Evolutionary conservation across 768 basidiomycete species (phyloP), one percentile per base, ranked within the genome.

Genomic region (Tylopilus felleus): DNA sequence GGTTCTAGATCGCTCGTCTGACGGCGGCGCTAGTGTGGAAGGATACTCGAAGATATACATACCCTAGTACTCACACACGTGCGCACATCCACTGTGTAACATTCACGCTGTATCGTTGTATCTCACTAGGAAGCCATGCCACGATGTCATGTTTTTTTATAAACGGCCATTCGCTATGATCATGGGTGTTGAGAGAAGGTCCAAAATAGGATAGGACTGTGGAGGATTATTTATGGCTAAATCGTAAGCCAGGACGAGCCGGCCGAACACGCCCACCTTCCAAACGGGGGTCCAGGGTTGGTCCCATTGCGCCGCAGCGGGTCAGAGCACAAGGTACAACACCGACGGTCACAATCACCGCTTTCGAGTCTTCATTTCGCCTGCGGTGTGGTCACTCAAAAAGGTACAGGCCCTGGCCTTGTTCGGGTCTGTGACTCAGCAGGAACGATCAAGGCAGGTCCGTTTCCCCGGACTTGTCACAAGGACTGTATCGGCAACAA

Each of bases 41-140:
- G 70, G 70, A 21, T 71, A 70, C 45, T 71, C 70, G 23, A 73
- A 63, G 64, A 71, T 71, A 36, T 71, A 64, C 33, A 71, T 71
- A 19, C 70, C 70, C 38, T 71, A 65, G 57, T 25, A 28, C 36
- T 2, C 19, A 35, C 49, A 44, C 48, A 40, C 25, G 6, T 10
- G 8, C 7, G n/a, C 17, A 38, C n/a, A 19, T 2, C 16, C 5
- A 41, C 27, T 35, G 29, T 43, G 52, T 40, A 43, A 44, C 25
- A n/a, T 28, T 25, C 17, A 40, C 25, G n/a, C 29, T 55, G 44
- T 56, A 53, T 16, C 36, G 10, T 13, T 46, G 47, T 58, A 57
- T 47, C 33, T 39, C 35, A 39, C 23, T 47, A 33, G 51, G 31
- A 57, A 49, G 58, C 50, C 28, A 61, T 61, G 57, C 58, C 41